Base-by-base conservation (phyloP, 2,329 filamentous ascomycete genomes). In the Ophiostoma ips region DNA sequence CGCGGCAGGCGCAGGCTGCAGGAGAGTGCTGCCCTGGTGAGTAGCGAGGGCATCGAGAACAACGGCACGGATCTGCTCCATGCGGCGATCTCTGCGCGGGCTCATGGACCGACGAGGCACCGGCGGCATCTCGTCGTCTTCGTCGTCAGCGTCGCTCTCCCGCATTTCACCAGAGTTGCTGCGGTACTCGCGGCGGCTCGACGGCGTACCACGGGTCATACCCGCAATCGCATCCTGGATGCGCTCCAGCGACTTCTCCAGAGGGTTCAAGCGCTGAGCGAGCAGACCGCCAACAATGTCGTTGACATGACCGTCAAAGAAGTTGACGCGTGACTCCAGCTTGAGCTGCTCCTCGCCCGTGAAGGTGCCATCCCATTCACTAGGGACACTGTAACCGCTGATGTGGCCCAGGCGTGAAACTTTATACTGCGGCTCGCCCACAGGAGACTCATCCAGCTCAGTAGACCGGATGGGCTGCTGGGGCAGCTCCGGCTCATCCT, bases 141-240 rank as follows among this genome's bases (percentile, higher is more conserved):
- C 88, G 55, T 95, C 89, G 62, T 96, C 90, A 11, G 92, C 90
- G 66, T 96, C 92, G 62, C 90, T 95, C 52, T 94, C 81, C 45
- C 77, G 72, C 3, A 75, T 61, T 30, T 87, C 84, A n/a, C 72
- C 77, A 44, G 84, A 89, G 37, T 78, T 65, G 62, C 81, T 87
- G 57, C 80, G 77, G 56, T 77, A 71, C 24, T 76, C 73, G 37
- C 74, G 74, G 30, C 76, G 71, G 50, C 71, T 76, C 11, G 79
- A 77, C 24, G 71, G 68, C 13, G 72, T 70, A 50, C 71, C 71
- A 30, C 71, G 70, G 28, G 76, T 72, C 21, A 55, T 71, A 40
- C 71, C 68, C 16, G 72, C 71, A 50, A 94, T 65, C 3, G 78
- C 78, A 50, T 82, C 71, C 57, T 90, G 84, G 37, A 96, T 94